Conservation (phyloP, 768 basidiomycete species). For the Coprinellus aureogranulatus region DNA sequence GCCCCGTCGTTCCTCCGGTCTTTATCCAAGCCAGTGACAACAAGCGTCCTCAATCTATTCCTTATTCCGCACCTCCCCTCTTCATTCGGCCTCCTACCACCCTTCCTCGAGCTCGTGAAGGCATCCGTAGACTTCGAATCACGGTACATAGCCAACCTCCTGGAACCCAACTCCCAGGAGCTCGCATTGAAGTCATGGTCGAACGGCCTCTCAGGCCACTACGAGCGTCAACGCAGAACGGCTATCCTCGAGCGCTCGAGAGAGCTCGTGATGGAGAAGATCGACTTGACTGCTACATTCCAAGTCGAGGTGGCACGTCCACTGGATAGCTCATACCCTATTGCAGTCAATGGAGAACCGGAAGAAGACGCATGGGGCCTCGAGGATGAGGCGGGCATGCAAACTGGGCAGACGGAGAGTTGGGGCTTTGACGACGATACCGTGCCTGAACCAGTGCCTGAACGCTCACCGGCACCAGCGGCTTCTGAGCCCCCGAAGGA, state of each 20-base stretch:
- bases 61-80: slow-evolving; percentile 71
- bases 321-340: slow-evolving; percentile 27
- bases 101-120: slow-evolving; percentile 56
- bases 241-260: slow-evolving; percentile 65
- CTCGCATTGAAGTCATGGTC: slow-evolving; percentile 66
- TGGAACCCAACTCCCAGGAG: slow-evolving; percentile 48
- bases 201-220: slow-evolving; percentile 65
- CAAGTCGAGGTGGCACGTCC: slow-evolving; percentile 35
- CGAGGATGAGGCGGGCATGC: slow-evolving; percentile 15
- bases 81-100: slow-evolving; percentile 54
- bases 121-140: slow-evolving; percentile 69
- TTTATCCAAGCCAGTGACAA: slow-evolving; percentile 58
- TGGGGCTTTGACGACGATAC: slow-evolving; percentile 54
- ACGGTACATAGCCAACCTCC: slow-evolving; percentile 44
- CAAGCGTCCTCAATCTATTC: slow-evolving; percentile 61
- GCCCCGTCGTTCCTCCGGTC: slow-evolving; percentile 48
- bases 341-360: slow-evolving; percentile 20
- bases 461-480: neutral
- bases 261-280: slow-evolving; percentile 45
- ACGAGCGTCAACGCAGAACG: slow-evolving; percentile 72
- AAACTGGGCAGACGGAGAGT: slow-evolving; percentile 28
- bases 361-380: slow-evolving; percentile 34
- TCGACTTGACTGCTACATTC: slow-evolving; percentile 40
- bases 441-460: slow-evolving; percentile 10
- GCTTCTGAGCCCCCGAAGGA: neutral